Conservation (phyloP, 1,284 basidiomycete species). For the Austroboletus novae-zelandiae region DNA sequence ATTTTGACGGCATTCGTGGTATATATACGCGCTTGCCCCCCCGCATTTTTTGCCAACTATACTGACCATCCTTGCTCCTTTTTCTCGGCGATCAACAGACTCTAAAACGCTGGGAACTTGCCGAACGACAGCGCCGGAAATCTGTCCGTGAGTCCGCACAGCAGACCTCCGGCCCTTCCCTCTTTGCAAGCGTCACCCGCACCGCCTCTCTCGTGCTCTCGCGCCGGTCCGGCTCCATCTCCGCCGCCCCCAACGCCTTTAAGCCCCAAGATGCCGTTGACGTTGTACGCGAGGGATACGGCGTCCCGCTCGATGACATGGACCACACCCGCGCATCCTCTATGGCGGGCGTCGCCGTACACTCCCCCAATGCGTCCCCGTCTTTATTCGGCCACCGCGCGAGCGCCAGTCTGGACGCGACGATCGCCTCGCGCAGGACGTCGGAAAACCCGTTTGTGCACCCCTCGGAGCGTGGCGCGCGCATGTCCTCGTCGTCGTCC, state of each 20-base stretch:
- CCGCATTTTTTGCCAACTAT: neutral
- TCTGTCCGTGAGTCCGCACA: slow-evolving; percentile 51
- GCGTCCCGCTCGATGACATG: slow-evolving; percentile 52
- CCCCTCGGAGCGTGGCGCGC: slow-evolving; percentile 33
- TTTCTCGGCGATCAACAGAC: slow-evolving; percentile 43
- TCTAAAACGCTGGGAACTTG: slow-evolving; percentile 68
- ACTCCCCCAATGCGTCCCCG: slow-evolving; percentile 37
- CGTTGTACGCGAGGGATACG: slow-evolving; percentile 30
- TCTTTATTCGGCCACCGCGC: slow-evolving; percentile 22
- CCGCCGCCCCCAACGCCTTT: slow-evolving; percentile 37
- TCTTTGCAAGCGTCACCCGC: slow-evolving; percentile 53
- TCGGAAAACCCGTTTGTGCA: slow-evolving; percentile 52
- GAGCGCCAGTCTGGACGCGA: slow-evolving; percentile 16
- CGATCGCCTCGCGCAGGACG: neutral
- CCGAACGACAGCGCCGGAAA: slow-evolving; percentile 67
- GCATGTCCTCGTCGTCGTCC: slow-evolving; percentile 6
- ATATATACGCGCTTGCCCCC: too few species aligned
- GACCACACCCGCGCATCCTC: slow-evolving; percentile 29
- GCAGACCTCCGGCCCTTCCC: slow-evolving; percentile 37
- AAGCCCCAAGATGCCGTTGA: slow-evolving; percentile 50
- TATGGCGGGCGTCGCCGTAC: slow-evolving; percentile 27
- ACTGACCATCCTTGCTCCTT: slow-evolving; percentile 5
- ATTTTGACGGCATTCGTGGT: neutral
- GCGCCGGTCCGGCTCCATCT: slow-evolving; percentile 8
- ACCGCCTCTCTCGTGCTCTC: slow-evolving; percentile 50